Evolutionary conservation across 129 eudicot species (phyloP).

Genomic region (carrot (Daucus carota)): DNA sequence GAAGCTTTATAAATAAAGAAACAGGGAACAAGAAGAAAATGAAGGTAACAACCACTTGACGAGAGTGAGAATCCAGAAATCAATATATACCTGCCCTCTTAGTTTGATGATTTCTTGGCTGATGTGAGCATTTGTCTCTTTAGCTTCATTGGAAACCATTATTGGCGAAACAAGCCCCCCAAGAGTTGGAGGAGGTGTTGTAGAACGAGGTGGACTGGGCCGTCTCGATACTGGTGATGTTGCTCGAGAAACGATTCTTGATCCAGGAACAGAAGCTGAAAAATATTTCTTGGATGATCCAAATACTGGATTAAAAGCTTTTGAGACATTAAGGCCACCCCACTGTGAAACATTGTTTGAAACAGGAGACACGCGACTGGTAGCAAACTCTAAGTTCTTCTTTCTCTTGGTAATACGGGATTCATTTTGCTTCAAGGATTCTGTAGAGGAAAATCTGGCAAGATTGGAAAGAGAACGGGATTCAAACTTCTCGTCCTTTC

Average conservation of each 20-base stretch:
- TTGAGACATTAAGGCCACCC: conserved; percentile 69
- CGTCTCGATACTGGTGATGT: conserved; percentile 93
- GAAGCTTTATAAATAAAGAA: conserved; percentile 3
- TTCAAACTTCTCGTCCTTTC: conserved; percentile 63
- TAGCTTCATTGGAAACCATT: conserved; percentile 51
- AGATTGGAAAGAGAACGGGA: conserved; percentile 68
- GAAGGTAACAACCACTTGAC: conserved; percentile 12
- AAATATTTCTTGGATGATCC: conserved; percentile 89
- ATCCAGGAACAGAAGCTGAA: conserved; percentile 98
- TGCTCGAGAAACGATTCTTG: conserved; percentile 94
- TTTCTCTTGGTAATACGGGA: conserved; percentile 64
- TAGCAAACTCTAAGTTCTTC: conserved; percentile 72
- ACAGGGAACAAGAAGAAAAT: conserved; percentile 7
- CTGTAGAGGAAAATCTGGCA: conserved; percentile 75
- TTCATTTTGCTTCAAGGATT: conserved; percentile 57
- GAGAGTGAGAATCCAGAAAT: conserved; percentile 3
- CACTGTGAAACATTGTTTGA: conserved; percentile 85
- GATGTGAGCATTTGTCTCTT: conserved; percentile 51
- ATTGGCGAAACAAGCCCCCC: conserved; percentile 84
- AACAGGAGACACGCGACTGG: conserved; percentile 91
- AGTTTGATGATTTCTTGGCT: conserved; percentile 65
- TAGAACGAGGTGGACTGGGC: conserved; percentile 92
- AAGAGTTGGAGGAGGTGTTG: conserved; percentile 93
- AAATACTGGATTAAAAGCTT: conserved; percentile 76
- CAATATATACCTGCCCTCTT: conserved; percentile 67